Evolutionary conservation across 1,139 yeast genomes (phyloP), one percentile per base, ranked within the genome.

Genomic region (Lodderomyces jiufengensis): DNA sequence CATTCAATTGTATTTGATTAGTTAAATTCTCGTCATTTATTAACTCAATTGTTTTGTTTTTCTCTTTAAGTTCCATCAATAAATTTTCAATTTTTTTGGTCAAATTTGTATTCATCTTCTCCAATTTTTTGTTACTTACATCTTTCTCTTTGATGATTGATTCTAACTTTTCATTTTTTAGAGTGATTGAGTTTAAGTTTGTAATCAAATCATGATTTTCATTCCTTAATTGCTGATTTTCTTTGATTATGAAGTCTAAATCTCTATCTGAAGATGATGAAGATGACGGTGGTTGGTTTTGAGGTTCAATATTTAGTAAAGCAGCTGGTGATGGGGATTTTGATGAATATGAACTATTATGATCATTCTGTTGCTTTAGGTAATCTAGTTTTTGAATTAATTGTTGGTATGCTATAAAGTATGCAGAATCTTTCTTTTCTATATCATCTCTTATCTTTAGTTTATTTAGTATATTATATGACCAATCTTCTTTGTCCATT

Each of bases 11-110:
- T 35, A 87, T 79, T 49, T 80, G 84, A 34, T 73, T 61, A 18
- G 86, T 76, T 32, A 87, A 64, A 11, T 82, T 59, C 47, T 84
- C 94, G 53, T 86, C 95, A 46, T 84, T 82, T 29, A 82, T 61
- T 11, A 72, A 61, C 45, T 81, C 87, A 16, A 79, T 66, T 10
- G 79, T 71, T 43, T 73, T 71, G 36, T 71, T 70, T 55, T 74
- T 78, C 43, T 78, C 72, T n/a, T 50, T 51, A 3, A 76, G 52
- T 36, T 78, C 81, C 33, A 73, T 69, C n/a, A 55, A 57, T 35
- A 74, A 51, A 28, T 57, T 52, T 7, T 49, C 54, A 15, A 71
- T 47, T 36, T 58, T 67, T 3, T 47, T 45, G n/a, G 55, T 60
- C 20, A 71, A 49, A 16, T 43, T 46, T 4, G 40, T 45, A 10